Evolutionary conservation across 2,329 filamentous ascomycete species (phyloP).

Genomic region (Purpureocillium lavendulum): DNA sequence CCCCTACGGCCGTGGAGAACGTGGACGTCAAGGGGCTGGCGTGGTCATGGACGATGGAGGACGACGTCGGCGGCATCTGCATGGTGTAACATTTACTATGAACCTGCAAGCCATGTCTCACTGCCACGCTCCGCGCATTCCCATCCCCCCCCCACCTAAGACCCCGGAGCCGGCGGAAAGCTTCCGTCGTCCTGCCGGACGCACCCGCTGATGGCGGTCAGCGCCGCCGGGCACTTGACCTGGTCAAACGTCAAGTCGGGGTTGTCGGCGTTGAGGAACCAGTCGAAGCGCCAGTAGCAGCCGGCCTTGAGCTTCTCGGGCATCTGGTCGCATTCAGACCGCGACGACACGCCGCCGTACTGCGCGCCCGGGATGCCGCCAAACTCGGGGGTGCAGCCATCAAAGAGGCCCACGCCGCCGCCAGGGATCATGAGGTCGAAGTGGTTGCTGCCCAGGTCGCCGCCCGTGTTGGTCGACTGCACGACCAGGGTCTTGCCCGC

Average conservation of each 20-base stretch:
- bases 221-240: slow-evolving; percentile 44
- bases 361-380: slow-evolving; percentile 35
- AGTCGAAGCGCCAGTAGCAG: slow-evolving; percentile 57
- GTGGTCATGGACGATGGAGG: slow-evolving; percentile 82
- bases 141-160: not conserved
- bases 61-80: slow-evolving; percentile 60
- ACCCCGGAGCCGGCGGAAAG: slow-evolving; percentile 13
- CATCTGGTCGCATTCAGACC: slow-evolving; percentile 42
- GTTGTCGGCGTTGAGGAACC: slow-evolving; percentile 52
- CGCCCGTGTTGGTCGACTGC: slow-evolving; percentile 55
- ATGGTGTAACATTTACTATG: slow-evolving; percentile 29
- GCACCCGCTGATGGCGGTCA: slow-evolving; percentile 33
- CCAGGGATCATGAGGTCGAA: slow-evolving; percentile 34
- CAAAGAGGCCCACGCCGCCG: slow-evolving; percentile 46
- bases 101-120: no score
- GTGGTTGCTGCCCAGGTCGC: slow-evolving; percentile 28
- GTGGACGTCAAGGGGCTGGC: slow-evolving; percentile 60
- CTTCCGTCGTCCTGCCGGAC: slow-evolving; percentile 19
- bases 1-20: slow-evolving; percentile 28
- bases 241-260: slow-evolving; percentile 45
- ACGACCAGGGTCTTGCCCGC: slow-evolving; percentile 55
- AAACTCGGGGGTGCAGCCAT: slow-evolving; percentile 42
- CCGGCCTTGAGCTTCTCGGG: slow-evolving; percentile 45
- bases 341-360: slow-evolving; percentile 48
- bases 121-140: no score